Evolutionary conservation across 2,329 filamentous ascomycete genomes (phyloP), one percentile per base, ranked within the genome.

Genomic region (Annulohypoxylon truncatum): DNA sequence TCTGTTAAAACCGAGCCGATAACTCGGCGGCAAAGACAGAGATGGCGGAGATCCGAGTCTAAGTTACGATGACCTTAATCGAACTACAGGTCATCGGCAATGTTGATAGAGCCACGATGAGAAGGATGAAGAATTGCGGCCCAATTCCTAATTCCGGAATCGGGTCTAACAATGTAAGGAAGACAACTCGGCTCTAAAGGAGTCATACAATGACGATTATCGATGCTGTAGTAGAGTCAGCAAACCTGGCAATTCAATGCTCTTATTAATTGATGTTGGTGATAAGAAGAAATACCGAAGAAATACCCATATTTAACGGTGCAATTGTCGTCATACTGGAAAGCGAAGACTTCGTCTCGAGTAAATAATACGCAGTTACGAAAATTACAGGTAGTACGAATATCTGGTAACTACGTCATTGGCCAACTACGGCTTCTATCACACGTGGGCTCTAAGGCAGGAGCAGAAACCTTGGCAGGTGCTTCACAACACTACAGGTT

Each of bases 1-100:
- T 13, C 8, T 48, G 28, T 7, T 47, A 66, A 48, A 56, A 59
- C 66, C 66, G 66, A 68, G 66, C 66, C 66, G 66, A 68, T 68
- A 60, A 10, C 50, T 66, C 66, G 62, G 66, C 10, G 62, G 66
- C 10, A 3, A 10, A 48, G 2, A 48, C n/a, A 29, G 40, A 15
- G 12, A 48, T 31, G 18, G 22, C 61, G 61, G 65, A 68, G 53
- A 62, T 68, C 53, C 61, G 65, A 62, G 35, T 52, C 22, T 10
- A 48, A 28, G 24, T 28, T 28, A 15, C 18, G 22, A 47, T 28
- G 57, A 50, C 53, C 42, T 59, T 68, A 62, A 52, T 65, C 47
- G 53, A 35, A 67, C 60, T 40, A 44, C 55, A 55, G 20, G 28
- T 18, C 44, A 9, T 46, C 42, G 54, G 31, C 2, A 5, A 20